Evolutionary conservation across 805 yeast species (phyloP).

Genomic region (Cyberlindnera mycetangii): DNA sequence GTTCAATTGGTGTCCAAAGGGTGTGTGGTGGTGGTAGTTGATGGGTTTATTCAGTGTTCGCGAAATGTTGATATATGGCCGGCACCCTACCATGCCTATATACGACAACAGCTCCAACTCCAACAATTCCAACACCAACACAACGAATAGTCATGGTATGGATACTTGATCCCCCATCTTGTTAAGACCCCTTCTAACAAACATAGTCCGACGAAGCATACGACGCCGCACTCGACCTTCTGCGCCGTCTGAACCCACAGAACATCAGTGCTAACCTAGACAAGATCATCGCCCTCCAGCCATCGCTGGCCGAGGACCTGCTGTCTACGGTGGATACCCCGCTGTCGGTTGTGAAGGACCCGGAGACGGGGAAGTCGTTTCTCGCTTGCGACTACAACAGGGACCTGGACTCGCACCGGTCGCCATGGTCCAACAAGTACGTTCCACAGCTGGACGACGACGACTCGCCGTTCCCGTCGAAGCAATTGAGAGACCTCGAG

Average conservation of each 20-base stretch:
- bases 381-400: conserved; percentile 92
- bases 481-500: conserved; percentile 68
- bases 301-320: conserved; percentile 79
- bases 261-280: conserved; percentile 44
- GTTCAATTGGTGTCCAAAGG: no score
- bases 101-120: no score
- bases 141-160: no score
- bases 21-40: background rate
- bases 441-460: conserved; percentile 52
- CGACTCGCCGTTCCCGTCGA: conserved; percentile 76
- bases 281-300: conserved; percentile 45
- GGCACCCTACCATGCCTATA: no score
- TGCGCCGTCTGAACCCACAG: conserved; percentile 73
- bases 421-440: conserved; percentile 86
- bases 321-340: conserved; percentile 88
- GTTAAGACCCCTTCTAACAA: no score
- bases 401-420: conserved; percentile 88
- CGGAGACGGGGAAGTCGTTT: conserved; percentile 53
- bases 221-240: conserved; percentile 76
- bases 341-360: conserved; percentile 39
- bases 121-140: no score
- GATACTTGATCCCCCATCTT: no score
- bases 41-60: no score
- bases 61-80: no score
- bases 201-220: conserved; percentile 41